Conservation (phyloP, 352 stramenopile genomes). For the Phytophthora chlamydospora region DNA sequence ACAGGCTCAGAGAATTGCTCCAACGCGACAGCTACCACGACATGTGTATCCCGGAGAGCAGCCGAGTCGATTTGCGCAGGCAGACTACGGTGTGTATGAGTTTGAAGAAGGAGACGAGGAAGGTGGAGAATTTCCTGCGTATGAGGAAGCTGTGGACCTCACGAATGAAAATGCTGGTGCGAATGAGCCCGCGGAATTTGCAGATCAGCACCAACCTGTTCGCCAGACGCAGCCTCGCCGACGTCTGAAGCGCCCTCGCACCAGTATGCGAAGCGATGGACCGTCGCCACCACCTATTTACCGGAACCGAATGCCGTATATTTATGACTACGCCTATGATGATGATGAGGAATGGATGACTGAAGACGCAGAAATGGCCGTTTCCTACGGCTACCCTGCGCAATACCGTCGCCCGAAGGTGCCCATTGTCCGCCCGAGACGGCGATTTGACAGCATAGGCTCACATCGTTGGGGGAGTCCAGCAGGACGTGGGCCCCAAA, state of each 20-base stretch:
- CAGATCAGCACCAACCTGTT: constrained; percentile 19
- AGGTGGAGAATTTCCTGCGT: constrained; percentile 11
- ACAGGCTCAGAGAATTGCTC: constrained; percentile 10
- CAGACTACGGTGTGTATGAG: constrained; percentile 24
- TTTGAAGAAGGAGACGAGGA: constrained; percentile 16
- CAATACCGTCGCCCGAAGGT: constrained; percentile 24
- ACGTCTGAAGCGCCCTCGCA: constrained; percentile 33
- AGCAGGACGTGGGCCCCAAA: constrained; percentile 13
- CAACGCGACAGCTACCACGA: constrained; percentile 4
- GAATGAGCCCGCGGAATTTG: constrained; percentile 11
- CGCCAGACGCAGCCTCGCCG: constrained; percentile 16
- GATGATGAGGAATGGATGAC: constrained; percentile 45
- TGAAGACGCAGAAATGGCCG: constrained; percentile 36
- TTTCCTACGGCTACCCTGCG: constrained; percentile 27
- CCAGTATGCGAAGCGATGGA: constrained; percentile 23
- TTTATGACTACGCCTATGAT: constrained; percentile 44
- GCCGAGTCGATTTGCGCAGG: constrained; percentile 15
- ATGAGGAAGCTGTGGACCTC: constrained; percentile 22
- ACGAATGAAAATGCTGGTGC: constrained; percentile 19
- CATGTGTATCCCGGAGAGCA: constrained; percentile 26
- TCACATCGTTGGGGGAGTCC: constrained; percentile 29
- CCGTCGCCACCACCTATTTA: constrained; percentile 33
- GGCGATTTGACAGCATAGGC: constrained; percentile 32
- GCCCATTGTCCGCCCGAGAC: constrained; percentile 27
- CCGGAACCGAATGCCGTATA: constrained; percentile 36